Evolutionary conservation across 2,329 filamentous ascomycete genomes (phyloP).

Genomic region (Cytospora leucostoma): DNA sequence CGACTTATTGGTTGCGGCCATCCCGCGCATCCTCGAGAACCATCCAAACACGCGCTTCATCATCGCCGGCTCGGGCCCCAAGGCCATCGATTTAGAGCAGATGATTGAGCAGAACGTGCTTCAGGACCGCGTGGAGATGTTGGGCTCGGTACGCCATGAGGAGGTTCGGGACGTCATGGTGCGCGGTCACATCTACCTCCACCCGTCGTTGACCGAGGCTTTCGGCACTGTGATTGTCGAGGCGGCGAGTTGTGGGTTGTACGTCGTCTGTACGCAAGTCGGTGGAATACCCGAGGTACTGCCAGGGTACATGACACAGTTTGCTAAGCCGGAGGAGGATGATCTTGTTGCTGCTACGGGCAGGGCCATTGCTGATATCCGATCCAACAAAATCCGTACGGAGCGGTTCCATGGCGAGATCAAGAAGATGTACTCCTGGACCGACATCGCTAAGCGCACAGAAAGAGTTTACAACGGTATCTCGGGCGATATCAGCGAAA

Average conservation of each 20-base stretch:
- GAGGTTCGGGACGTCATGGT: slow-evolving; percentile 98
- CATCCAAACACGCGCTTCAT: slow-evolving; percentile 96
- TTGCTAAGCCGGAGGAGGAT: slow-evolving; percentile 95
- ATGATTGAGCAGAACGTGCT: slow-evolving; percentile 95
- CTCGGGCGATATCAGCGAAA: slow-evolving; percentile 78
- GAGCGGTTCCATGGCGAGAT: slow-evolving; percentile 97
- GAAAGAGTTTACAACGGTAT: slow-evolving; percentile 96
- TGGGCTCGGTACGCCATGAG: slow-evolving; percentile 91
- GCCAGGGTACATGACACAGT: slow-evolving; percentile 94
- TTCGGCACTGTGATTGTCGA: slow-evolving; percentile 98
- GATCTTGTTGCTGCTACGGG: slow-evolving; percentile 89
- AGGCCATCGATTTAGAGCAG: slow-evolving; percentile 96
- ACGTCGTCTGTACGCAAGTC: slow-evolving; percentile 94
- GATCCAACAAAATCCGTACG: slow-evolving; percentile 83
- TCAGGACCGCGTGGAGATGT: slow-evolving; percentile 89
- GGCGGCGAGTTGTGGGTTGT: slow-evolving; percentile 91
- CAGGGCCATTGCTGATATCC: slow-evolving; percentile 81
- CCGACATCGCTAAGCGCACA: slow-evolving; percentile 88
- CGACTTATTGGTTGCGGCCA: slow-evolving; percentile 92
- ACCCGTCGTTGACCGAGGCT: slow-evolving; percentile 92
- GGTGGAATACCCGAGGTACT: slow-evolving; percentile 96
- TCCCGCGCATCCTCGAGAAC: slow-evolving; percentile 84
- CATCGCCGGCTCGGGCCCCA: slow-evolving; percentile 92
- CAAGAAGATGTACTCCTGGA: slow-evolving; percentile 98
- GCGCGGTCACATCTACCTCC: slow-evolving; percentile 91